A percentile compares a stretch with the other conserved stretches of the same genome.
Conservation (phyloP, 306 rosid genomes). For the Dryas octopetala region DNA sequence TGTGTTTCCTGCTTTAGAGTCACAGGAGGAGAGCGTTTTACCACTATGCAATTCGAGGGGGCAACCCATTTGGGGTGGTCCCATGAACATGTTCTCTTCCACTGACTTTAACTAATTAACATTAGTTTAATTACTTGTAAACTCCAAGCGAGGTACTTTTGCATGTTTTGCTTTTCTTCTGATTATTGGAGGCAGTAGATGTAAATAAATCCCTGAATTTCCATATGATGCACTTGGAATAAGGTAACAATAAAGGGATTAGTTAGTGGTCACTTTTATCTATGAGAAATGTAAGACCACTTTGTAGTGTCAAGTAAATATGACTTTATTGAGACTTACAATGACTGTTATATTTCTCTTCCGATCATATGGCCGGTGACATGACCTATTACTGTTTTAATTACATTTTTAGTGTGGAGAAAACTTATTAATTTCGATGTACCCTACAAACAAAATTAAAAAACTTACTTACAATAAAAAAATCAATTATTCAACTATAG, state of each 20-base stretch:
- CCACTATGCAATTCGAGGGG: slow-evolving; percentile 34
- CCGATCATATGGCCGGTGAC: too few species aligned
- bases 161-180: slow-evolving; percentile 2
- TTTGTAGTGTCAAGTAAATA: neutral
- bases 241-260: neutral
- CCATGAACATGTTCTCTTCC: slow-evolving; percentile 31
- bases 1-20: slow-evolving; percentile 41
- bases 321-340: neutral
- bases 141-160: neutral
- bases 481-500: too few species aligned
- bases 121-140: neutral
- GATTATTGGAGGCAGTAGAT: neutral
- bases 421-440: too few species aligned
- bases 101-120: slow-evolving; percentile 20
- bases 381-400: too few species aligned
- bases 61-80: slow-evolving; percentile 41
- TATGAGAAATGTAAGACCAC: neutral
- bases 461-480: too few species aligned
- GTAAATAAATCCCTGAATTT: neutral
- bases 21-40: slow-evolving; percentile 40
- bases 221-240: neutral
- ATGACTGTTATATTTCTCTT: neutral
- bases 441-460: too few species aligned
- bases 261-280: neutral
- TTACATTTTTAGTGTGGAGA: too few species aligned